Base-by-base conservation (phyloP, 768 basidiomycete species). In the Podaxis sp. region DNA sequence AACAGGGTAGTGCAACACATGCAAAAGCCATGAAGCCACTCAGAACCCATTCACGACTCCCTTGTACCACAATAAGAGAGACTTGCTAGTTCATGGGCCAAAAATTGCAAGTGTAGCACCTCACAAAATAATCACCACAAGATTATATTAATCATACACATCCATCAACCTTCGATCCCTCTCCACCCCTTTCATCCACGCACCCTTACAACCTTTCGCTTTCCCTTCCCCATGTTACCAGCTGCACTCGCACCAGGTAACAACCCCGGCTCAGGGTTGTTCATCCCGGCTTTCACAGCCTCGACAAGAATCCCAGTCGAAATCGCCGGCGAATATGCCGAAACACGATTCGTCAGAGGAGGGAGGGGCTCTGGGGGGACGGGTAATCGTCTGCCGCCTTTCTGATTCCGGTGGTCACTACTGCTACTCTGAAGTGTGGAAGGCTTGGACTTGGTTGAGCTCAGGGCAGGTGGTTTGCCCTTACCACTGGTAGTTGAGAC, bases 271-370 rank as follows among this genome's bases (percentile, higher is more conserved):
- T 80, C 81, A 6, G 75, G 67, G 13, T 71, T 68, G 1, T 81
- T 91, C 84, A 94, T 87, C 1, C 92, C 93, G 0, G 92, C 90
- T 72, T 93, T 94, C 40, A 95, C 82, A 0, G 91, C 85, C 40
- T 93, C 89, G 37, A 96, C 78, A 36, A 95, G 80, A 47, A 93
- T 83, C 5, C 92, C 92, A 0, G 86, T 80, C 37, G 88, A 83
- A 7, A 93, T 75, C 7, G 88, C 83, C 6, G 93, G 93, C 1
- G 90, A 91, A 67, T 93, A 92, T 2, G 87, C 79, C 6, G 91
- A 92, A 18, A 93, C 79, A 37, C 95, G 83, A 64, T 78, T 86
- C 14, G 88, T 81, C 23, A 95, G 76, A 16, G 86, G 78, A 1
- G 91, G 93, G 48, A 83, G 79, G 16, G 91, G 91, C 62, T 85